phyloP scores from a whole-genome alignment of 441 rosid genomes.

The Adansonia grandidieri region DNA sequence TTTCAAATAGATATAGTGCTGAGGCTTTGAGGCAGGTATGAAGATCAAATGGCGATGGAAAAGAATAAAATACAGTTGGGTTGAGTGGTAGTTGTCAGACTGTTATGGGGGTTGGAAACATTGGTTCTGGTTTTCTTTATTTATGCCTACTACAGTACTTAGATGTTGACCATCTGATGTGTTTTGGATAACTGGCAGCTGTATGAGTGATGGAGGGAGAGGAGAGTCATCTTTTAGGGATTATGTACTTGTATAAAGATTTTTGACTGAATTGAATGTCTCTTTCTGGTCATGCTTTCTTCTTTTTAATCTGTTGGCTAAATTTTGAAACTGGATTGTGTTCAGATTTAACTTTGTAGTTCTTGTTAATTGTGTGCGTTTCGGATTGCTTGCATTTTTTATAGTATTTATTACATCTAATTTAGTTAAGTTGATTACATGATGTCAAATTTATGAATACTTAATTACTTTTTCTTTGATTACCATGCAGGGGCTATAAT shows the following conservation, averaged over 20 bases:
- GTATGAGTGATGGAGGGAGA: neutral
- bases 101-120: neutral
- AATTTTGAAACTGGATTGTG: neutral
- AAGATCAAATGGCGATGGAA: neutral
- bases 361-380: neutral
- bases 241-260: neutral
- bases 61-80: neutral
- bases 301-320: neutral
- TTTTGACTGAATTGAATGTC: neutral
- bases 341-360: neutral
- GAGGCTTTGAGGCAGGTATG: neutral
- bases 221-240: neutral
- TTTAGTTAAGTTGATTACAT: conserved; percentile 25
- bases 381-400: neutral
- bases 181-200: neutral
- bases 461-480: neutral
- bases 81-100: neutral
- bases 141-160: neutral
- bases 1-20: neutral
- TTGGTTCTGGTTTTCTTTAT: neutral
- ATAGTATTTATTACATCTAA: neutral
- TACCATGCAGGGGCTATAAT: conserved; percentile 81
- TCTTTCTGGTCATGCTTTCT: neutral
- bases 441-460: neutral
- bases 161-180: neutral